Evolutionary conservation across 2,329 filamentous ascomycete genomes (phyloP).

Genomic region (Stemphylium vesicarium): DNA sequence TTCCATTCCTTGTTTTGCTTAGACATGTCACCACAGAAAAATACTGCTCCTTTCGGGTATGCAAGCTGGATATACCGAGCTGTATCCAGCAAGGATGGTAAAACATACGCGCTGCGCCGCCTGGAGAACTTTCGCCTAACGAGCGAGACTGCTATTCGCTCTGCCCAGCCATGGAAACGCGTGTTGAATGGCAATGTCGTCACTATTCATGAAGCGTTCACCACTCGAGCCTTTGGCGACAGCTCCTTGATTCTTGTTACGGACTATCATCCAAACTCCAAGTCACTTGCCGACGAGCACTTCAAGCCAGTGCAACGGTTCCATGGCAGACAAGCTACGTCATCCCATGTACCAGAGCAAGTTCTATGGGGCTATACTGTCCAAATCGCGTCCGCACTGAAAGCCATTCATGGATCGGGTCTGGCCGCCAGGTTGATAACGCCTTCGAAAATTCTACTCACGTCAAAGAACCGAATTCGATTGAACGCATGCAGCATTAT

Average conservation of each 20-base stretch:
- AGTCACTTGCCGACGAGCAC: slow-evolving; percentile 86
- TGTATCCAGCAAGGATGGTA: slow-evolving; percentile 84
- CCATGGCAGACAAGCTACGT: slow-evolving; percentile 45
- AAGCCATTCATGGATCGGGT: slow-evolving; percentile 79
- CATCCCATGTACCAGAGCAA: slow-evolving; percentile 65
- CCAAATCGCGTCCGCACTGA: slow-evolving; percentile 87
- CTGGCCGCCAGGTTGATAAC: slow-evolving; percentile 87
- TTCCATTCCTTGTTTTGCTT: slow-evolving; percentile 93
- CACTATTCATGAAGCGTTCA: slow-evolving; percentile 89
- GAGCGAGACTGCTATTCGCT: slow-evolving; percentile 85
- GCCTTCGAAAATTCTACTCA: slow-evolving; percentile 85
- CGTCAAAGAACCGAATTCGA: slow-evolving; percentile 86
- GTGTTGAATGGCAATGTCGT: slow-evolving; percentile 83
- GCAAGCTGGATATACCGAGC: slow-evolving; percentile 97
- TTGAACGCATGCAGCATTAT: slow-evolving; percentile 87
- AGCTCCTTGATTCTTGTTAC: slow-evolving; percentile 94
- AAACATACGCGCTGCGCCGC: slow-evolving; percentile 83
- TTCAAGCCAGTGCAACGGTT: slow-evolving; percentile 56
- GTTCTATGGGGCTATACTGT: slow-evolving; percentile 91
- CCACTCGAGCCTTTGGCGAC: slow-evolving; percentile 89
- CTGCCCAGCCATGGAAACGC: slow-evolving; percentile 87
- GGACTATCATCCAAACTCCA: slow-evolving; percentile 89
- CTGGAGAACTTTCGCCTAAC: slow-evolving; percentile 89
- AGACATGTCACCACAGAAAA: slow-evolving; percentile 81
- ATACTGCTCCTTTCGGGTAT: slow-evolving; percentile 80